phyloP scores from a whole-genome alignment of 2,329 filamentous ascomycete genomes.

The Pleomassaria siparia region DNA sequence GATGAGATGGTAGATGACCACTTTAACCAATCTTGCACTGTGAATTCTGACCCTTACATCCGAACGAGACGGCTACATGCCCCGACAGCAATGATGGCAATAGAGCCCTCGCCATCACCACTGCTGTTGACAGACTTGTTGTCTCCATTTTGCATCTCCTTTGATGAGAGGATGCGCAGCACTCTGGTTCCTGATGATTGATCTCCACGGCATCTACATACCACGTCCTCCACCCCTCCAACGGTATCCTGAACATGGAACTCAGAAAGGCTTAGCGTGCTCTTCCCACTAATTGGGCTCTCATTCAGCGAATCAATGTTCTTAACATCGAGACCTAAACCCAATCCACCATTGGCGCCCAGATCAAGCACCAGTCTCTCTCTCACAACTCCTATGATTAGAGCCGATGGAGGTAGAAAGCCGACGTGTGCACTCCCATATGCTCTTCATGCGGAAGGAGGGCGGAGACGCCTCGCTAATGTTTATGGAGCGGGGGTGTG shows the following conservation, averaged over 20 bases:
- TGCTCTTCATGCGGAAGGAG: conserved; percentile 25
- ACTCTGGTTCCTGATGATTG: neutral
- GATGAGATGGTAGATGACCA: neutral
- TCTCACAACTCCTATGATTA: conserved; percentile 15
- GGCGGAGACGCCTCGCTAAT: conserved; percentile 21
- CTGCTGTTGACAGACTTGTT: no score
- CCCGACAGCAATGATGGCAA: neutral
- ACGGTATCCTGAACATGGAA: conserved; percentile 4
- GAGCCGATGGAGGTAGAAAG: conserved; percentile 15
- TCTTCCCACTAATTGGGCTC: conserved; percentile 7
- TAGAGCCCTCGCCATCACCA: neutral
- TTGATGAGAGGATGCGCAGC: neutral
- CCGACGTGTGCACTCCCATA: conserved; percentile 22
- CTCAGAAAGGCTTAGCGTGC: neutral
- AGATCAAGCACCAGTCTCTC: conserved; percentile 23
- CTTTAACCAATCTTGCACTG: neutral
- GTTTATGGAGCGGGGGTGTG: conserved; percentile 20
- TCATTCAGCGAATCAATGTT: neutral
- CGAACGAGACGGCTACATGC: neutral
- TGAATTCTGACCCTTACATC: neutral
- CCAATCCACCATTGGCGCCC: conserved; percentile 2
- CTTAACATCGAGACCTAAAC: neutral
- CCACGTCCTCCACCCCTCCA: neutral
- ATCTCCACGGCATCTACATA: neutral
- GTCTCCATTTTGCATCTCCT: neutral